Conservation (phyloP, 208 protist species). For the Trypanosoma caninum region DNA sequence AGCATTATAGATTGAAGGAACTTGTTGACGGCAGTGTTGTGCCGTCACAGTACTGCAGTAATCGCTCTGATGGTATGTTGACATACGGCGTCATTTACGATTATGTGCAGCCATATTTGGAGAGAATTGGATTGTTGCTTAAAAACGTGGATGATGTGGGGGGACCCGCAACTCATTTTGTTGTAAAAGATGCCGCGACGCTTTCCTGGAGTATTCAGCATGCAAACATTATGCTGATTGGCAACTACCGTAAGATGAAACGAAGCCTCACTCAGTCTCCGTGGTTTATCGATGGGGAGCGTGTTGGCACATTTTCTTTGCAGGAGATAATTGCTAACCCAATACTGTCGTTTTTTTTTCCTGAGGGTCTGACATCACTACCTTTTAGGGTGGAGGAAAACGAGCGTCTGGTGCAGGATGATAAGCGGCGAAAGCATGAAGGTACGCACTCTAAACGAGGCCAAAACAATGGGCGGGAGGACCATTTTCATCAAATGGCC, state of each 20-base stretch:
- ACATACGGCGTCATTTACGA: constrained; percentile 77
- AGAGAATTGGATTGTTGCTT: constrained; percentile 29
- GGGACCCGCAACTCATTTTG: background rate
- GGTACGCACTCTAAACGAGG: background rate
- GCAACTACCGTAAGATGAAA: constrained; percentile 84
- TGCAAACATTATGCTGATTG: constrained; percentile 79
- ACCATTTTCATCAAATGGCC: constrained; percentile 21
- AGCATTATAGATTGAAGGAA: constrained; percentile 52
- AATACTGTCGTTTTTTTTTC: constrained; percentile 78
- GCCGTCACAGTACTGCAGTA: constrained; percentile 64
- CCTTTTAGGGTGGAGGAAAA: background rate
- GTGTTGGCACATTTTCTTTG: constrained; percentile 76
- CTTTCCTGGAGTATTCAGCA: constrained; percentile 49
- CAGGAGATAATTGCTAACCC: constrained; percentile 85
- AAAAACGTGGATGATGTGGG: background rate
- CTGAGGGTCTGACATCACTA: constrained; percentile 46
- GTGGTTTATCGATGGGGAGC: constrained; percentile 77
- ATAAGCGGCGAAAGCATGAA: constrained; percentile 24
- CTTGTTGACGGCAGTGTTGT: constrained; percentile 42
- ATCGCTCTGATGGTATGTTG: constrained; percentile 55
- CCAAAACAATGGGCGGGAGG: constrained; percentile 2
- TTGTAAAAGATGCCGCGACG: constrained; percentile 31
- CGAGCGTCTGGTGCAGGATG: background rate
- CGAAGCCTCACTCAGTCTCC: constrained; percentile 85
- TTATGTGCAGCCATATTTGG: constrained; percentile 65